Base-by-base conservation (phyloP, 306 rosid species). In the Chamaecrista fasciculata region DNA sequence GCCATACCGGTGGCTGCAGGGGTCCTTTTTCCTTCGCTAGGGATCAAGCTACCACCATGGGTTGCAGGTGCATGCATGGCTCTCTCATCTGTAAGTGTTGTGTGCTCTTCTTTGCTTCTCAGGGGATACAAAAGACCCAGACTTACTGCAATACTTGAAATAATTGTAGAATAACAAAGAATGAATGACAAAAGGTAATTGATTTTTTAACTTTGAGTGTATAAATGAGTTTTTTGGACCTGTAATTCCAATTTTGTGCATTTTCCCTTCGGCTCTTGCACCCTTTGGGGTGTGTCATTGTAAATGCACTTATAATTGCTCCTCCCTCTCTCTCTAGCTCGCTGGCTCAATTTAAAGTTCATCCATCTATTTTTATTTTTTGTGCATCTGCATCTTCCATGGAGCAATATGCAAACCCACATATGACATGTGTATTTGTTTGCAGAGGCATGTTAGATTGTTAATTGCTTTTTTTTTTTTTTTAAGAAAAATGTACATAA, bases 21-120 rank as follows among this genome's bases (percentile, higher is more conserved):
- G 25, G 87, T 68, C 26, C 64, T 88, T 12, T 94, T 68, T 58
- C 99, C 99, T 40, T 86, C 88, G 11, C 46, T 87, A 29, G 87
- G 97, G 33, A 76, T 94, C 80, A 74, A 81, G 78, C 76, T 94
- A 59, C 97, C 97, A 11, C 99, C 99, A 19, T 94, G 99, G 99
- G 95, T 89, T 20, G 96, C 97, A 8, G 99, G 99, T 64, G 97
- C 99, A 5, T 90, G 97, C 86, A 91, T 94, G 99, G 99, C 99
- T 75, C 74, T 91, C 53, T 94, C 99, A 52, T 94, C 99, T 23
- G 88, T 94, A 19, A 94, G 87, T 71, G 97, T 91, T 29, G 99
- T 94, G 10, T 94, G 97, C 71, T 91, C 97, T 62, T 94, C 99
- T 42, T 80, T 94, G 73, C 91, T 88, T 66, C 95, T 91, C 40